Base-by-base conservation (phyloP, 139 green algal species). In the Protoeuglena noctilucae region DNA sequence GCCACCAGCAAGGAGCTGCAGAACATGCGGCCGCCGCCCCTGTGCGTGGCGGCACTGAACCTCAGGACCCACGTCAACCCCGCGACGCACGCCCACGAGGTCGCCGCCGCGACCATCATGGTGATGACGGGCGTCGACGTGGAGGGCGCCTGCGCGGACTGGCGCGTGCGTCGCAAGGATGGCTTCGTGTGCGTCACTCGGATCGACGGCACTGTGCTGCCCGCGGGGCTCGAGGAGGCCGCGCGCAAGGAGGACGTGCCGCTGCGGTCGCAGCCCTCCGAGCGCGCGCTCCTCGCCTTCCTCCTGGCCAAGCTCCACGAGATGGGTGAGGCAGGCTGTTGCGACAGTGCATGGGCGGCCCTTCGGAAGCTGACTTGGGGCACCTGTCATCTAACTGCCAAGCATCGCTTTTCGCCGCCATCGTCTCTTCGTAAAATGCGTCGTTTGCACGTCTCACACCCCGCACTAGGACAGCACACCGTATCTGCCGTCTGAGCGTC, bases 241-340 rank as follows among this genome's bases (percentile, higher is more conserved):
- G 82, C 85, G 28, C 61, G 64, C 23, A 48, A 61, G 7, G 52
- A 79, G 31, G 81, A 78, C 28, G 54, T 56, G 27, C 79, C 93
- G 70, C 50, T 93, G 4, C 58, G 56, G 19, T 58, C 68, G 51
- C 67, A 83, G 63, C 48, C 64, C 27, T 84, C 63, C 25, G 91
- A 98, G 75, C 72, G 82, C 28, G 73, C 79, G 22, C 75, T 98
- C 70, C 79, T 98, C 40, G 79, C 63, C 4, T 83, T 72, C 60
- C 70, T 97, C 41, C 69, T 98, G 49, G 80, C 80, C 0, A 70
- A 70, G 21, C 60, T 97, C 56, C 59, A 75, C 48, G 52, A 71
- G 43, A 53, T 64, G 16, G n/a, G n/a, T n/a, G n/a, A n/a, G n/a
- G n/a, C n/a, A n/a, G n/a, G n/a, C n/a, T n/a, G n/a, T n/a, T n/a